Evolutionary conservation across 768 basidiomycete genomes (phyloP), one percentile per base, ranked within the genome.

Genomic region (Termitomyces sp.): DNA sequence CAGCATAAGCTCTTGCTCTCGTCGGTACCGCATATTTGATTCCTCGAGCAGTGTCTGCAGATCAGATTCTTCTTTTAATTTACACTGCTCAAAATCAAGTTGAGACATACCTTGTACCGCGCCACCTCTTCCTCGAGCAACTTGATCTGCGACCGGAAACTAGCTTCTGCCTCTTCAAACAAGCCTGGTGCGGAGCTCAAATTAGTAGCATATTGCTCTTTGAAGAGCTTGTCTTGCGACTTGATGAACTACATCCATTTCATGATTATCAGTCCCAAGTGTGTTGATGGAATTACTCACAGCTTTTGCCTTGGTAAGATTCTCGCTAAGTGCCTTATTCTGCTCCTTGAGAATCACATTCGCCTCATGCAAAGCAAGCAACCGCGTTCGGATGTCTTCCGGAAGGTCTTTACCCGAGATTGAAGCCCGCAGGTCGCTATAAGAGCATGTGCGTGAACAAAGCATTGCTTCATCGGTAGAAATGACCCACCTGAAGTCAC

Each of bases 161-260:
- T 83, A 9, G 79, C 78, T 68, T 91, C 87, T 0, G 85, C 85
- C 64, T 94, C 93, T 62, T 87, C 91, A 66, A 87, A 88, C 14
- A 81, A 75, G 47, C 77, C 83, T 73, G 81, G 71, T 36, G 76
- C 67, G 56, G 73, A 66, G 23, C 75, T 77, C 33, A 74, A 76
- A 64, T 79, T 80, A 53, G 84, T 82, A 5, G 86, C 84, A 52
- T 87, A 86, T 67, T 88, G 87, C 67, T 93, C 90, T 64, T 89
- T 89, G 74, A 95, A 89, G 32, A 93, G 77, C 63, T 89, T 90
- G 74, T 97, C 94, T 71, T 96, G 95, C 35, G 86, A 81, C 70
- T 93, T 93, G 76, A 98, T 93, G 72, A 96, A 95, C 91, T 95
- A 58, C 26, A n/a, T 26, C 41, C 20, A 8, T 32, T 18, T 4